Percentiles rank a stretch among this genome's conserved stretches.
phyloP scores from a whole-genome alignment of 2,329 filamentous ascomycete species.

The Alternaria gaisen region DNA sequence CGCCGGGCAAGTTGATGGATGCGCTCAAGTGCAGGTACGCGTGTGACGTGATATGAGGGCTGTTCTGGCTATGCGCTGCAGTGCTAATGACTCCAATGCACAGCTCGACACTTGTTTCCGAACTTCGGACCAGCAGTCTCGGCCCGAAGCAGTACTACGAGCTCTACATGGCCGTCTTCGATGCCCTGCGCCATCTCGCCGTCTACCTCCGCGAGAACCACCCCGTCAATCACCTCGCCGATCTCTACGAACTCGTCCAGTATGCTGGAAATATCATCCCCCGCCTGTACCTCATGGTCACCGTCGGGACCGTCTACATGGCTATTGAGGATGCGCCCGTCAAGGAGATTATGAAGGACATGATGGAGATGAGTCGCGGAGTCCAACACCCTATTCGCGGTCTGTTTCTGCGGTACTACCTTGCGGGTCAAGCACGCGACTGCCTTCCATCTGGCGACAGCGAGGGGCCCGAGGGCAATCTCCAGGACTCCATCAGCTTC shows the following conservation, averaged over 20 bases:
- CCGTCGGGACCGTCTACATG: slow-evolving; percentile 99
- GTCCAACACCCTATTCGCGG: slow-evolving; percentile 97
- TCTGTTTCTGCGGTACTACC: slow-evolving; percentile 93
- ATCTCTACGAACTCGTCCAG: slow-evolving; percentile 96
- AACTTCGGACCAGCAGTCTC: slow-evolving; percentile 93
- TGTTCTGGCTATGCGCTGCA: not conserved
- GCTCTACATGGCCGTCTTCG: slow-evolving; percentile 99
- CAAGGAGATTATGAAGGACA: slow-evolving; percentile 99
- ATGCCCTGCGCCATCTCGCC: slow-evolving; percentile 94
- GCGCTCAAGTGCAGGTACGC: slow-evolving; percentile 96
- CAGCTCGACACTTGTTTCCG: slow-evolving; percentile 97
- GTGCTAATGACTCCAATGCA: slow-evolving; percentile 18
- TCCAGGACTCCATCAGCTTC: slow-evolving; percentile 98
- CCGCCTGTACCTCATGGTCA: slow-evolving; percentile 97
- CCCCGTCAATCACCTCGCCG: slow-evolving; percentile 95
- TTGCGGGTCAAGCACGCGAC: slow-evolving; percentile 93
- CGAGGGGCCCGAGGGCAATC: slow-evolving; percentile 92
- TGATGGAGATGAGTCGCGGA: slow-evolving; percentile 99
- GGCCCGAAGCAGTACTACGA: slow-evolving; percentile 99
- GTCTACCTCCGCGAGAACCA: slow-evolving; percentile 97
- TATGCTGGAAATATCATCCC: slow-evolving; percentile 99
- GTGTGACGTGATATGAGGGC: slow-evolving; percentile 6
- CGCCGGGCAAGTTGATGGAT: slow-evolving; percentile 98
- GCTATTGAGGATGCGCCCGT: slow-evolving; percentile 96
- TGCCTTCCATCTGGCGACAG: slow-evolving; percentile 81